phyloP scores from a whole-genome alignment of 352 stramenopile species.

The Phytophthora syringae region DNA sequence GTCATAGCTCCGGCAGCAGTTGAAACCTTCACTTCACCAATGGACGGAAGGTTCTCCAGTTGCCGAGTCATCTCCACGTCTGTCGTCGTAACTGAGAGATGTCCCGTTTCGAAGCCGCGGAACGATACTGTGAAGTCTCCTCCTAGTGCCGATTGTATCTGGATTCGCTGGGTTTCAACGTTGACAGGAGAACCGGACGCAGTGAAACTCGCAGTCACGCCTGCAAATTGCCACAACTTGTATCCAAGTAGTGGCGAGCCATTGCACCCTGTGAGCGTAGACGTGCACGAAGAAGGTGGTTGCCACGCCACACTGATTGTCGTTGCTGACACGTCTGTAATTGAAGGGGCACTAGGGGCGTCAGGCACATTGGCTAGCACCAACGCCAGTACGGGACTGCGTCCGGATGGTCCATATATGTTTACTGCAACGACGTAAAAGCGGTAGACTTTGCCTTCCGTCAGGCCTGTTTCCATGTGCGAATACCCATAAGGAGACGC shows the following conservation, averaged over 20 bases:
- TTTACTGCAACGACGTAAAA: constrained; percentile 94
- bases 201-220: constrained; percentile 75
- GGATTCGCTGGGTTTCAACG: constrained; percentile 92
- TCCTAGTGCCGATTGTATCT: constrained; percentile 67
- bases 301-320: constrained; percentile 77
- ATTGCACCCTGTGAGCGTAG: constrained; percentile 77
- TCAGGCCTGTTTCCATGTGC: constrained; percentile 51
- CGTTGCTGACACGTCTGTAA: constrained; percentile 70
- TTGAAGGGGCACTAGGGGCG: constrained; percentile 49
- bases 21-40: constrained; percentile 83
- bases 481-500: constrained; percentile 62
- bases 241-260: constrained; percentile 90
- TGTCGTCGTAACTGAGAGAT: constrained; percentile 58
- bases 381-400: constrained; percentile 88
- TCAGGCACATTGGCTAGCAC: constrained; percentile 85
- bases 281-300: constrained; percentile 68
- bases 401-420: constrained; percentile 75
- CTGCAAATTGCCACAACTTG: constrained; percentile 93
- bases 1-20: constrained; percentile 46
- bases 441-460: constrained; percentile 90
- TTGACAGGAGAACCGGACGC: constrained; percentile 80
- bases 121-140: constrained; percentile 89
- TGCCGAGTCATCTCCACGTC: constrained; percentile 79
- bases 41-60: constrained; percentile 89
- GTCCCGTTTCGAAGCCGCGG: constrained; percentile 73